Percentiles rank a stretch among this genome's conserved stretches.
These are phyloP conservation scores for Gryganskiella cystojenkinii DNA, from an alignment of 192 early-diverging fungal species.

Conservation along the genomic window DNA sequence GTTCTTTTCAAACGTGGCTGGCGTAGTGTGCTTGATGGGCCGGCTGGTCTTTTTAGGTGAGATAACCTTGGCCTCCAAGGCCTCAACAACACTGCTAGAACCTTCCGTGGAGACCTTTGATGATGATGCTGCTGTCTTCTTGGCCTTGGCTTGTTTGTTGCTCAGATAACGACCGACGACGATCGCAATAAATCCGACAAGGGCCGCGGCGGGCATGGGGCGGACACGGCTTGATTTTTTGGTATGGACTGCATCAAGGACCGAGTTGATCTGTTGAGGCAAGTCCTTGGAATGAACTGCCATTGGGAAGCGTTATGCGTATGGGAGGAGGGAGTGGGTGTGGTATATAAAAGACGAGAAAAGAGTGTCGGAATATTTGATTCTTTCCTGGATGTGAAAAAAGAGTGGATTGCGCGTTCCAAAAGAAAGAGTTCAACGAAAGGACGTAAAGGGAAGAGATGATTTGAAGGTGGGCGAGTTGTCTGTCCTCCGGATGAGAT, in stretches of 20 bases:
- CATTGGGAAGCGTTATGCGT: slow-evolving; percentile 1
- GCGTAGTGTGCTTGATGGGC: slow-evolving; percentile 39
- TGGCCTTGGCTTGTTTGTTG: slow-evolving; percentile 42
- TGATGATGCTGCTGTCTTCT: slow-evolving; percentile 28
- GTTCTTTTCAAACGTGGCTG: slow-evolving; percentile 54
- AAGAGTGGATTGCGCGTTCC: background rate
- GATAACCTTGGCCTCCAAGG: slow-evolving; percentile 23
- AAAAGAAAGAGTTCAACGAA: slow-evolving; percentile 6
- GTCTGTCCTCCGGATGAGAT: background rate
- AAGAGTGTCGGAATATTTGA: background rate
- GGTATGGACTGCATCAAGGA: slow-evolving; percentile 38
- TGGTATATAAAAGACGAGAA: no score
- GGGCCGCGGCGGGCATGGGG: slow-evolving; percentile 37
- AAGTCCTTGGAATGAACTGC: slow-evolving; percentile 51
- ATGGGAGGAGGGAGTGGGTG: background rate
- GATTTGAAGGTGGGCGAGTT: background rate
- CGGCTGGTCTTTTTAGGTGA: slow-evolving; percentile 19
- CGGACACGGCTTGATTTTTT: slow-evolving; percentile 25
- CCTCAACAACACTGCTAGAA: slow-evolving; percentile 1
- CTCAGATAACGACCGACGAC: slow-evolving; percentile 47
- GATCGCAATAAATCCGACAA: slow-evolving; percentile 50
- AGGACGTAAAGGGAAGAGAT: background rate
- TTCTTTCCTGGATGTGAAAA: background rate
- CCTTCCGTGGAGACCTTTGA: slow-evolving; percentile 12
- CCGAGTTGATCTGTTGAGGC: slow-evolving; percentile 53